Evolutionary conservation across 306 rosid species (phyloP), one percentile per base, ranked within the genome.

Genomic region (Lupinus albus): DNA sequence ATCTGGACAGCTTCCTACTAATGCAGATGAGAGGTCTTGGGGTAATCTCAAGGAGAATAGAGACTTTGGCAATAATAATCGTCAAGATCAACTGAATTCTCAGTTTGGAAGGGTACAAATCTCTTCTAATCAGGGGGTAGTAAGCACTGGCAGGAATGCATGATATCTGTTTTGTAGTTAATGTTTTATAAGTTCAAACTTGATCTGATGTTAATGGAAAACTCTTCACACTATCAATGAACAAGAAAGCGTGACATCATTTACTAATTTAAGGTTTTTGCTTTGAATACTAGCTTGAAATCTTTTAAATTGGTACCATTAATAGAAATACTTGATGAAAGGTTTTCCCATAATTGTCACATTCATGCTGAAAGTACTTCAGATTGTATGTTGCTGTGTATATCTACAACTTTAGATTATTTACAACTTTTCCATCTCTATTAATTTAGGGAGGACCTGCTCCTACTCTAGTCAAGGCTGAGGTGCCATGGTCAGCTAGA

Each of bases 401-500:
- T 25, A 25, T n/a, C n/a, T n/a, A n/a, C n/a, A n/a, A n/a, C n/a
- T n/a, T n/a, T n/a, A n/a, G n/a, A n/a, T n/a, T n/a, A 12, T 66
- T 70, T 71, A 62, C 41, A 44, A 57, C 38, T 46, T 25, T 2
- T 25, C 8, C 68, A 20, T 50, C 72, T 66, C 9, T 36, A 4
- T 68, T 61, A 14, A 83, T 64, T 67, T 80, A 90, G 97, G 96
- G 88, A 60, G 96, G 92, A 67, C 81, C 96, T 60, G 68, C 89
- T 72, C 77, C 88, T n/a, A 75, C 88, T 47, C 77, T 94, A 55
- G 81, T 84, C 72, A 94, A 91, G 81, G 99, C 97, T 36, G 96
- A 87, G 62, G 89, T 86, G 64, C 99, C 97, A 49, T 94, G 99
- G 99, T 94, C 99, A 53, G 91, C 85, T 44, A 86, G 92, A 80